Conservation (phyloP, 495 filamentous ascomycete species). For the Hamigera avellanea region DNA sequence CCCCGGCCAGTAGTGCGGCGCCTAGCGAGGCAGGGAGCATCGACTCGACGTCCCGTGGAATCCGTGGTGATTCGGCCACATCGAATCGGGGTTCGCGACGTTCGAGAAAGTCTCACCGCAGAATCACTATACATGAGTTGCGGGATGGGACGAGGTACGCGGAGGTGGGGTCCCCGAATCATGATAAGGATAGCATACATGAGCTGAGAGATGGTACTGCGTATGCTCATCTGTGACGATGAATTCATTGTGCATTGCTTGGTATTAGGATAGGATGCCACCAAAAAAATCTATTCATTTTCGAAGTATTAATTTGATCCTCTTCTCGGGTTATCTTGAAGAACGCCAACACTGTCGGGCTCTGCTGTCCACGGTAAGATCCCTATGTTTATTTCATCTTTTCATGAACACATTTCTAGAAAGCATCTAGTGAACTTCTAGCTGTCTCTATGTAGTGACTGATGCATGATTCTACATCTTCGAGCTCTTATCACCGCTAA, state of each 20-base stretch:
- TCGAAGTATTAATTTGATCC: too few species aligned
- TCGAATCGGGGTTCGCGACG: constrained; percentile 23
- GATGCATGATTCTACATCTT: too few species aligned
- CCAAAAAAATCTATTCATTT: too few species aligned
- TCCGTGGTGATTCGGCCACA: constrained; percentile 8
- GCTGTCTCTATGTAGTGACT: too few species aligned
- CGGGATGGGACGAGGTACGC: constrained; percentile 7
- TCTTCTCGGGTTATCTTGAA: too few species aligned
- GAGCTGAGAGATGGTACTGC: constrained; percentile 35
- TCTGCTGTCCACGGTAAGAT: too few species aligned
- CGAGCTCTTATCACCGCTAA: constrained; percentile 21
- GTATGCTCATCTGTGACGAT: constrained; percentile 31
- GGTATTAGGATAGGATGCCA: neutral
- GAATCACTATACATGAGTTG: constrained; percentile 33
- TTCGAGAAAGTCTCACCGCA: constrained; percentile 20
- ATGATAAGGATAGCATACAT: constrained; percentile 30
- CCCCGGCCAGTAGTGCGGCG: constrained; percentile 13
- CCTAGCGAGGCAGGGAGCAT: constrained; percentile 26
- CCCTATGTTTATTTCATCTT: too few species aligned
- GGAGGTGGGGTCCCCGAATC: constrained; percentile 7
- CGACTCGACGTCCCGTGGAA: constrained; percentile 10
- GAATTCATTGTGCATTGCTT: constrained; percentile 6
- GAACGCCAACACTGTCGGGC: too few species aligned
- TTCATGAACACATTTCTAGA: too few species aligned
- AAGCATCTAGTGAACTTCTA: too few species aligned